phyloP scores from a whole-genome alignment of 2,329 filamentous ascomycete genomes.

The Fusarium illudens region DNA sequence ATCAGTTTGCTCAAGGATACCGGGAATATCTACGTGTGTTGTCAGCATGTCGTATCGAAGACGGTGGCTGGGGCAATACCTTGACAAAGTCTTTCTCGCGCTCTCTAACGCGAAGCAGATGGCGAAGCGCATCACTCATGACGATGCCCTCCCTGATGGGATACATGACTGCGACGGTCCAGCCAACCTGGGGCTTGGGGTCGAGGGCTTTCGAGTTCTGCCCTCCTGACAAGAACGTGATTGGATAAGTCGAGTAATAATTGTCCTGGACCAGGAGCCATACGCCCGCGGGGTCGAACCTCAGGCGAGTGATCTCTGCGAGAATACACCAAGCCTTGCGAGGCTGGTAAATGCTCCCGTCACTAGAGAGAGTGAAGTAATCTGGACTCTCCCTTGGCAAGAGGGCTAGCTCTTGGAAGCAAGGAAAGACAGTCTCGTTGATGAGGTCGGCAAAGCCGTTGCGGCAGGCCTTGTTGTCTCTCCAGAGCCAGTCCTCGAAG shows the following conservation, averaged over 20 bases:
- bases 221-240: background rate
- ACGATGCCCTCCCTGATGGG: background rate
- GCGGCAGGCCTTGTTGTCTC: background rate
- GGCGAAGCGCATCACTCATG: background rate
- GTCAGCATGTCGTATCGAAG: background rate
- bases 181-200: background rate
- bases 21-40: background rate
- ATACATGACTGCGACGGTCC: background rate
- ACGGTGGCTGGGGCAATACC: background rate
- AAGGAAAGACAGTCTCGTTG: background rate
- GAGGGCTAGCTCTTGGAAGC: background rate
- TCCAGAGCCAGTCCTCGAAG: background rate
- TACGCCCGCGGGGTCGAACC: background rate
- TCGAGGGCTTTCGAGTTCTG: background rate
- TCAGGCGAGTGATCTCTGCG: background rate
- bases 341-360: background rate
- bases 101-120: background rate
- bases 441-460: background rate
- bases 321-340: background rate
- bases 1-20: background rate
- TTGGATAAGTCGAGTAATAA: too few relatives aligned
- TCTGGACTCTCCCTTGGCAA: background rate
- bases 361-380: background rate
- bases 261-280: background rate
- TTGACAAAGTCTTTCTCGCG: background rate